A percentile compares a stretch with the other conserved stretches of the same genome.
Conservation (phyloP, 1,284 basidiomycete genomes). For the Pascua sp. region DNA sequence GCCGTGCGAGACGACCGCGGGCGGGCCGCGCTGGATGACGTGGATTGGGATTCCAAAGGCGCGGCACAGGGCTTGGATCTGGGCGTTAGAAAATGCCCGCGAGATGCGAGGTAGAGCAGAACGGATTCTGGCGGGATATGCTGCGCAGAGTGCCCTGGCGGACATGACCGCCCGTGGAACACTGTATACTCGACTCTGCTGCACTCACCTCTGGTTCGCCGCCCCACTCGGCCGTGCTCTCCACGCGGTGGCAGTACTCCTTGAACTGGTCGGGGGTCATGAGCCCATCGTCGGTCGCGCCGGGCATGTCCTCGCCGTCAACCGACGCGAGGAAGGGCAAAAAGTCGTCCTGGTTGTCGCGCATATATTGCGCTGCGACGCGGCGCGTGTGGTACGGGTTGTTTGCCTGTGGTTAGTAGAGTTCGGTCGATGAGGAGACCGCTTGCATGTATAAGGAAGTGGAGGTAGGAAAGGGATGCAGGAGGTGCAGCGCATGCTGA, state of each 20-base stretch:
- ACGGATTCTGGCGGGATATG: too few species aligned
- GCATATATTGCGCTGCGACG: constrained; percentile 78
- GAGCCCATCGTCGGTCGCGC: constrained; percentile 64
- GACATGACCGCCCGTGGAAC: too few species aligned
- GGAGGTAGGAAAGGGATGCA: too few species aligned
- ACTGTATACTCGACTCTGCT: too few species aligned
- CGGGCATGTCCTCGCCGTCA: constrained; percentile 69
- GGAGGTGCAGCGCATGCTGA: too few species aligned
- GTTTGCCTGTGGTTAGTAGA: constrained; percentile 18
- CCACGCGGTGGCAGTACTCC: constrained; percentile 74
- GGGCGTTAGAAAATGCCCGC: too few species aligned
- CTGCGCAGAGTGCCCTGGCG: too few species aligned
- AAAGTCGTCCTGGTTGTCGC: constrained; percentile 81
- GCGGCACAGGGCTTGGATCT: constrained; percentile 80
- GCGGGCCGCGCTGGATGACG: constrained; percentile 79
- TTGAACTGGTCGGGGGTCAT: constrained; percentile 69
- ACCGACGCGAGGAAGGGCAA: constrained; percentile 84
- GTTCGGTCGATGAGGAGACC: too few species aligned
- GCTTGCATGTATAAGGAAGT: background rate
- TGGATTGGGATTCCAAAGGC: constrained; percentile 85
- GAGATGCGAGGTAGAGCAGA: too few species aligned
- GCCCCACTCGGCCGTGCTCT: constrained; percentile 86
- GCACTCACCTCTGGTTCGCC: constrained; percentile 79
- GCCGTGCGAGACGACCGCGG: constrained; percentile 77
- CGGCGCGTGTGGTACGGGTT: constrained; percentile 55